These are phyloP conservation scores for Fusarium phyllophilum DNA, from an alignment of 2,329 filamentous ascomycete species.

Conservation along the genomic window DNA sequence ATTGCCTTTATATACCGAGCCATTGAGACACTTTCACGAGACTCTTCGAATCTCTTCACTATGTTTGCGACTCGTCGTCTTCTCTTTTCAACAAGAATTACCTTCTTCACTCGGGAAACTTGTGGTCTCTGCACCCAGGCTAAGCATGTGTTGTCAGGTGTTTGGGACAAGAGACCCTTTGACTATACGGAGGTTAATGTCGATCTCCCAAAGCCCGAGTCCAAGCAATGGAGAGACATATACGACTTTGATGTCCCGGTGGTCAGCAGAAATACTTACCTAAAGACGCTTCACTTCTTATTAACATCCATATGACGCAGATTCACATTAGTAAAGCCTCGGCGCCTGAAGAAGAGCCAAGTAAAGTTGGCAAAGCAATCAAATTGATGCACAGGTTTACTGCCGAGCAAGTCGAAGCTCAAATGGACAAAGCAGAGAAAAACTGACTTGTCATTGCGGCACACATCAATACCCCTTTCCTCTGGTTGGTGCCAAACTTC, in stretches of 20 bases:
- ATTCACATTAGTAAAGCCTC: slow-evolving; percentile 71
- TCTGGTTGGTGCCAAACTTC: slow-evolving; percentile 50
- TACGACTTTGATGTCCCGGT: slow-evolving; percentile 88
- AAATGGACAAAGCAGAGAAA: slow-evolving; percentile 71
- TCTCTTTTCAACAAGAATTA: slow-evolving; percentile 70
- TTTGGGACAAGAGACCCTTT: slow-evolving; percentile 75
- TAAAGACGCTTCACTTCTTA: not conserved
- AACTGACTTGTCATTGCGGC: slow-evolving; percentile 13
- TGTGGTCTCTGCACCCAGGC: slow-evolving; percentile 78
- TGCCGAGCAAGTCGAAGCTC: slow-evolving; percentile 69
- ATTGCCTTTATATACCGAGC: not conserved
- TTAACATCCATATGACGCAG: slow-evolving; percentile 48
- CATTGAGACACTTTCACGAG: not conserved
- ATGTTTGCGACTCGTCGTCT: slow-evolving; percentile 65
- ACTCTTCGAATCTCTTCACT: not conserved
- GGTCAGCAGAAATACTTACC: slow-evolving; percentile 57
- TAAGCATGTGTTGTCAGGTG: slow-evolving; percentile 72
- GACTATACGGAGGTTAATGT: slow-evolving; percentile 77
- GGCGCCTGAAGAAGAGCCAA: slow-evolving; percentile 61
- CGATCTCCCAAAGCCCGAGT: slow-evolving; percentile 72
- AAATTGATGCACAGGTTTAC: slow-evolving; percentile 86
- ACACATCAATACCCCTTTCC: slow-evolving; percentile 54
- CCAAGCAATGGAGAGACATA: slow-evolving; percentile 73
- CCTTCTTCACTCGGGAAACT: slow-evolving; percentile 77
- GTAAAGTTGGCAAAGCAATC: slow-evolving; percentile 66